Evolutionary conservation across 495 filamentous ascomycete genomes (phyloP).

Genomic region (Amorphotheca resinae): DNA sequence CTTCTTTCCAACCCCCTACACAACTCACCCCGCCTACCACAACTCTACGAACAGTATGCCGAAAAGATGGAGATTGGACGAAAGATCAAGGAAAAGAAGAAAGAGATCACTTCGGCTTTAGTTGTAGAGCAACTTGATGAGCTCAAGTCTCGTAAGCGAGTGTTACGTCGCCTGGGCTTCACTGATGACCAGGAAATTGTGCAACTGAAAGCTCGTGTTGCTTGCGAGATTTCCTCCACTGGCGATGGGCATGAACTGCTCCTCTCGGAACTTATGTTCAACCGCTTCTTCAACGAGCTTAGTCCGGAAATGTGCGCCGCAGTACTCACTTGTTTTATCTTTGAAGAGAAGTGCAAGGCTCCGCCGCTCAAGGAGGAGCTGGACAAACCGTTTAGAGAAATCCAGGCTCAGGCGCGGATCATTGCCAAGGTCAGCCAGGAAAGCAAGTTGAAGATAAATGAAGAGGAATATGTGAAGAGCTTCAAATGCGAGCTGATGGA

Average conservation of each 20-base stretch:
- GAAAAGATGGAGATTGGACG: constrained; percentile 61
- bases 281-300: constrained; percentile 94
- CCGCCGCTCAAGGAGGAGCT: constrained; percentile 73
- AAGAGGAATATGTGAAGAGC: constrained; percentile 78
- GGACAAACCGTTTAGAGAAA: constrained; percentile 68
- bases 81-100: constrained; percentile 77
- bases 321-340: constrained; percentile 83
- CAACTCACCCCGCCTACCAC: constrained; percentile 67
- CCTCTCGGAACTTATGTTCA: constrained; percentile 85
- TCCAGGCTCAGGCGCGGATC: constrained; percentile 69
- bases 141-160: constrained; percentile 87
- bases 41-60: constrained; percentile 73
- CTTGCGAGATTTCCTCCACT: constrained; percentile 75
- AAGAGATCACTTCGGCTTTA: constrained; percentile 69
- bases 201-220: constrained; percentile 87
- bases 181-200: constrained; percentile 92
- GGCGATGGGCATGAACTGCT: constrained; percentile 76
- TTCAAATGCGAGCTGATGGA: constrained; percentile 95
- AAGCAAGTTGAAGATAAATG: constrained; percentile 79
- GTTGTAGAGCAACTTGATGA: constrained; percentile 88
- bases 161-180: constrained; percentile 90
- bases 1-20: constrained; percentile 82
- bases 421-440: constrained; percentile 89
- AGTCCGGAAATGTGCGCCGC: constrained; percentile 76
- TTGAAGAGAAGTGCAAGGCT: constrained; percentile 76